Evolutionary conservation across 345 rosid genomes (phyloP), one percentile per base, ranked within the genome.

Genomic region (Erodium maritimum): DNA sequence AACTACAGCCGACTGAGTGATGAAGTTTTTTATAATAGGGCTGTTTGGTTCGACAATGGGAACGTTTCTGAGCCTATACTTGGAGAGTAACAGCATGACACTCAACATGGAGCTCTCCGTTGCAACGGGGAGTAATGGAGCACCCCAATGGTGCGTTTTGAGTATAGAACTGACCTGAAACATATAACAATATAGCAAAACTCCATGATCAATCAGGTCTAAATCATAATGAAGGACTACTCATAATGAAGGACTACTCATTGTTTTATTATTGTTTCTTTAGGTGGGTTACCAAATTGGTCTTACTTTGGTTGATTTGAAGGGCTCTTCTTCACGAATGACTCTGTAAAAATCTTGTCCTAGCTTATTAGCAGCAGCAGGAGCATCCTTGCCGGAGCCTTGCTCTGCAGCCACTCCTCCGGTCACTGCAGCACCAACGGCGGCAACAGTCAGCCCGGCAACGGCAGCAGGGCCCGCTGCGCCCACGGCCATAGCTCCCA

Each of bases 1-100:
- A 70, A 91, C 74, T 58, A 88, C 73, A 4, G 96, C 91, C 57
- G 95, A 75, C 63, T 91, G 98, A 69, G 96, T 88, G 61, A 88
- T 82, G 74, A 76, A 86, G 79, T 91, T 88, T 75, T 81, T 72
- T 53, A 91, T 71, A 61, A 82, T 75, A 0, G 98, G 85, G 1
- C 70, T 70, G 34, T 88, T 88, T 18, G 79, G 66, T 70, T 88
- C 85, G 37, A 91, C 76, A 21, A 88, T 81, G 1, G 97, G 95
- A 11, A 88, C 90, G 52, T 82, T 88, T 63, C 95, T 80, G 75
- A 77, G 68, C 79, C 86, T 70, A 60, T 91, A 86, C 56, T 91
- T 91, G 7, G 96, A 88, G 13, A 88, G 93, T 23, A 88, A 77
- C 68, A 91, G 72, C 42, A 91, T 52, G 54, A 84, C 84, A 25